Evolutionary conservation across 257 asterid genomes (phyloP), one percentile per base, ranked within the genome.

Genomic region (Echium plantagineum): DNA sequence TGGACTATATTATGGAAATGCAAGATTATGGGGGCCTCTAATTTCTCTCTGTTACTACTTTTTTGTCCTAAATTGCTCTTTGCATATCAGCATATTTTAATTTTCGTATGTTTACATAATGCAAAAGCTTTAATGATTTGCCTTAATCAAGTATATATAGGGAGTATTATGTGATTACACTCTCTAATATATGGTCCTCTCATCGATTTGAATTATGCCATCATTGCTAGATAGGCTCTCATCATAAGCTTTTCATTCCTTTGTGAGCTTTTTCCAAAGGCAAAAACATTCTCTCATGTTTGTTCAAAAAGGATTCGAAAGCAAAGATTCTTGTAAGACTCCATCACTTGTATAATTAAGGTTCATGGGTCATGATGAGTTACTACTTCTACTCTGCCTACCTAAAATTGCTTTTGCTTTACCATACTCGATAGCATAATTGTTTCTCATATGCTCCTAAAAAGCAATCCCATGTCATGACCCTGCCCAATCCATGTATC

Each of bases 381-480:
- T 62, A 38, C 31, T 28, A 22, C 64, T 26, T 26, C 30, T 57
- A 35, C 57, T 59, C 26, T 4, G 46, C 16, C 19, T 20, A 65
- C 9, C 57, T 52, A 52, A 66, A 70, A 66, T 57, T 55, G 62
- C 63, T 60, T 22, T 53, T 58, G 42, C 70, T 69, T 74, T 74
- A 16, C 59, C 26, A 58, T 49, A 64, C 30, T 21, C 66, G 64
- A 51, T 65, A 65, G 47, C 13, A 28, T 59, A 21, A 18, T 19
- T 7, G 26, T 3, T 52, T 3, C 26, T 3, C 15, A 60, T 35
- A 26, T 26, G 5, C 38, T 21, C n/a, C 30, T 51, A 17, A 70
- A 71, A 75, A 75, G 70, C 70, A 75, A 58, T 58, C 59, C 52
- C 72, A 65, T 71, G 69, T 68, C 69, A n/a, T n/a, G n/a, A n/a